Evolutionary conservation across 73 alveolate genomes (phyloP).

Genomic region (Breviolum minutum): DNA sequence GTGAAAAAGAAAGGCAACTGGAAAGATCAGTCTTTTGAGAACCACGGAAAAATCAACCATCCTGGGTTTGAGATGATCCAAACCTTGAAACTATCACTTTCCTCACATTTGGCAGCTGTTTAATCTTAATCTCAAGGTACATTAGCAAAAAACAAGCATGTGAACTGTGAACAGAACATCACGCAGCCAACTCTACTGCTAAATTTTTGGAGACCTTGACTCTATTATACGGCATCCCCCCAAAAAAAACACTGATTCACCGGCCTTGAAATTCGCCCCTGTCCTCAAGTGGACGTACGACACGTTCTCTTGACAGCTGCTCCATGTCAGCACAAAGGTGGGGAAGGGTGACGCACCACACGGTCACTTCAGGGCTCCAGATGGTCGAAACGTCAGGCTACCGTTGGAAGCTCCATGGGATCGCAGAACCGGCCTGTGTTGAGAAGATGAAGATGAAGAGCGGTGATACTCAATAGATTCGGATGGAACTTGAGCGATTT

Average conservation of each 20-base stretch:
- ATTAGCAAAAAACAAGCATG: neutral
- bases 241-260: too few relatives aligned
- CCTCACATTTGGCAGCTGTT: neutral
- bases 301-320: too few relatives aligned
- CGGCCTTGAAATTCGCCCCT: neutral
- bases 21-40: neutral
- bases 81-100: too few relatives aligned
- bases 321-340: neutral
- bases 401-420: conserved; percentile 58
- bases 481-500: too few relatives aligned
- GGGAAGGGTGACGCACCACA: neutral
- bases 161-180: neutral
- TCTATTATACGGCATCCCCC: too few relatives aligned
- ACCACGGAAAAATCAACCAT: neutral
- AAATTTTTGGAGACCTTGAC: too few relatives aligned
- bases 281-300: neutral
- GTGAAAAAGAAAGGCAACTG: neutral
- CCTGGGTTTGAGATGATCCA: neutral
- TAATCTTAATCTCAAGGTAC: neutral
- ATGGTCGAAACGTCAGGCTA: neutral
- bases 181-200: too few relatives aligned
- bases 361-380: neutral
- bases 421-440: neutral
- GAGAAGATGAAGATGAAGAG: neutral
- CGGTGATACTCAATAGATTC: too few relatives aligned